Percentiles rank a stretch among this genome's conserved stretches.
These are phyloP conservation scores for Hemisphaericaspora xylanilytica DNA, from an alignment of 1,139 yeast genomes.

Conservation along the genomic window DNA sequence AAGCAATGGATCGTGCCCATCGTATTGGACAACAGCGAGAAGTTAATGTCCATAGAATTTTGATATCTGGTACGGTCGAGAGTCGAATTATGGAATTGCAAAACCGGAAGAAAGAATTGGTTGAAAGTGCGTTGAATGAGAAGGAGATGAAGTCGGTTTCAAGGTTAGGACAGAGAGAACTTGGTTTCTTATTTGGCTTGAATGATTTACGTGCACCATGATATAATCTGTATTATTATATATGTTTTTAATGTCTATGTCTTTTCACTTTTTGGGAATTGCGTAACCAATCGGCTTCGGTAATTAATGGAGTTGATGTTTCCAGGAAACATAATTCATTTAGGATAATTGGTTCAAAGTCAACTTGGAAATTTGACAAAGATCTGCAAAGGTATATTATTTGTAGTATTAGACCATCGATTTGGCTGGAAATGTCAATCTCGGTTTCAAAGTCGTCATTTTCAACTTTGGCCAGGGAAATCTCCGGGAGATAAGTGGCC, in stretches of 20 bases:
- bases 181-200: constrained; percentile 78
- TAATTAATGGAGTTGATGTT: constrained; percentile 18
- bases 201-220: constrained; percentile 24
- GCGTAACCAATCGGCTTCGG: constrained; percentile 36
- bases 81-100: constrained; percentile 82
- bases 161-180: constrained; percentile 64
- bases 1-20: constrained; percentile 93
- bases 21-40: constrained; percentile 83
- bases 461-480: constrained; percentile 10
- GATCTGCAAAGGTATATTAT: constrained; percentile 76
- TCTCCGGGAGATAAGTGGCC: constrained; percentile 25
- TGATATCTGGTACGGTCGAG: constrained; percentile 71
- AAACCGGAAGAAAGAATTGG: constrained; percentile 66
- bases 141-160: constrained; percentile 64
- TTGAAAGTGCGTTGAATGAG: constrained; percentile 76
- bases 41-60: constrained; percentile 70
- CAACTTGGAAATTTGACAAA: constrained; percentile 65
- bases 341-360: constrained; percentile 52
- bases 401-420: constrained; percentile 68
- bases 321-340: constrained; percentile 32
- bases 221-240: constrained; percentile 1
- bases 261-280: constrained; percentile 38
- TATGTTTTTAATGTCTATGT: constrained; percentile 19
- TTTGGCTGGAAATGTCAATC: constrained; percentile 40
- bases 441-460: constrained; percentile 17